Conservation (phyloP, 140 eudicot genomes). For the Oenanthe javanica region DNA sequence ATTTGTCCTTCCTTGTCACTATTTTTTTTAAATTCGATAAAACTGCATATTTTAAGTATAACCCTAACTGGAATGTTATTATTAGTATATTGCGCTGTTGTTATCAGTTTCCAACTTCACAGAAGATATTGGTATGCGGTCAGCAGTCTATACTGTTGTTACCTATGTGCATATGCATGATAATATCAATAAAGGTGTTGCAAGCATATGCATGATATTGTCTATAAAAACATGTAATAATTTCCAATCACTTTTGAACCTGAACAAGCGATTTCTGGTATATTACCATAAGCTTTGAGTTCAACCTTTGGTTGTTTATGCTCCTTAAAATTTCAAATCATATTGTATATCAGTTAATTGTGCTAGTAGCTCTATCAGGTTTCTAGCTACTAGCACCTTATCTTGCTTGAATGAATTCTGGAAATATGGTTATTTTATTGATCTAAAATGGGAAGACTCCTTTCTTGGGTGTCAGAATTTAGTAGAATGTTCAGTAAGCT, state of each 20-base stretch:
- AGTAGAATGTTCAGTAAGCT: not conserved
- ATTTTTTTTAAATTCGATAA: not conserved
- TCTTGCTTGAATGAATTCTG: too few species aligned
- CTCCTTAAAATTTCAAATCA: not conserved
- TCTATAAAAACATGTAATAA: not conserved
- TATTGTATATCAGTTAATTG: not conserved
- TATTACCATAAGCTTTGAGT: not conserved
- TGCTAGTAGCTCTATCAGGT: not conserved
- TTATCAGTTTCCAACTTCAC: too few species aligned
- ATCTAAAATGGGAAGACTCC: not conserved
- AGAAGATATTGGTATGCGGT: too few species aligned
- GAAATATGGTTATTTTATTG: not conserved
- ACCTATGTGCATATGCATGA: too few species aligned
- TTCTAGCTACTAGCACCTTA: not conserved
- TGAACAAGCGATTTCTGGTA: not conserved
- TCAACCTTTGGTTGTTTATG: not conserved
- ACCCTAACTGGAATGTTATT: not conserved
- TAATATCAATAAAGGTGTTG: not conserved
- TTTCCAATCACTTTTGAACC: not conserved
- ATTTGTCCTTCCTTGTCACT: not conserved
- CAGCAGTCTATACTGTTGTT: too few species aligned
- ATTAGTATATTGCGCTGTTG: not conserved
- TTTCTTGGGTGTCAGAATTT: not conserved
- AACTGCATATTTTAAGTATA: not conserved
- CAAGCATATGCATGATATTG: not conserved